Base-by-base conservation (phyloP, 1,284 basidiomycete species). In the Marasmius oreades region DNA sequence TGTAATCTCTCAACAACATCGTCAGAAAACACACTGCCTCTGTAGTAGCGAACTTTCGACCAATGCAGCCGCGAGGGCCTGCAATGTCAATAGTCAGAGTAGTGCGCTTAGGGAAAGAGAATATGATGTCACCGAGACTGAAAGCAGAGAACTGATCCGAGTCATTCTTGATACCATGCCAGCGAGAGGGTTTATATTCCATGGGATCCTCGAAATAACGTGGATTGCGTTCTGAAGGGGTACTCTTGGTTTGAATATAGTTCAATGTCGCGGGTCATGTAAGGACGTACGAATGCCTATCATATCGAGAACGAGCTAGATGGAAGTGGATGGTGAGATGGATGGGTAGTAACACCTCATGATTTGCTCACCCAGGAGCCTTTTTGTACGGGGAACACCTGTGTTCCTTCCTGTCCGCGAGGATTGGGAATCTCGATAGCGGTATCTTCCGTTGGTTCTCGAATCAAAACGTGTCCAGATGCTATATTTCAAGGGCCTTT, bases 1-100 rank as follows among this genome's bases (percentile, higher is more conserved):
- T 60, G 65, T 65, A 72, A 46, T 71, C 69, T 18, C 65, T 63
- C 34, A 72, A 55, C 1, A 72, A 31, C 37, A 61, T 43, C 1
- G 62, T 54, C 5, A 72, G 56, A 51, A 71, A 67, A 31, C 63
- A 64, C 2, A 67, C 60, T 1, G 61, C 66, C 58, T 71, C 69
- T 3, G 63, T 65, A n/a, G 64, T 55, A 0, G 67, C 68, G 53
- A 72, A 71, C 37, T 66, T 64, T 10, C 64, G 58, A 8, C 70
- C 70, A 24, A 70, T 55, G 26, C 60, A 57, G 11, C 52, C 56
- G 22, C 56, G 52, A 8, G 56, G 55, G 10, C 53, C 54, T 58
- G 20, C 24, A 1, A 28, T 37, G 3, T 28, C 14, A 23, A 45
- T 24, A 5, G 31, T 24, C 34, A 46, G 11, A 24, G 18, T 22